Percentiles rank a stretch among this genome's conserved stretches.
phyloP scores from a whole-genome alignment of 306 rosid genomes.

The Chamaecrista fasciculata region DNA sequence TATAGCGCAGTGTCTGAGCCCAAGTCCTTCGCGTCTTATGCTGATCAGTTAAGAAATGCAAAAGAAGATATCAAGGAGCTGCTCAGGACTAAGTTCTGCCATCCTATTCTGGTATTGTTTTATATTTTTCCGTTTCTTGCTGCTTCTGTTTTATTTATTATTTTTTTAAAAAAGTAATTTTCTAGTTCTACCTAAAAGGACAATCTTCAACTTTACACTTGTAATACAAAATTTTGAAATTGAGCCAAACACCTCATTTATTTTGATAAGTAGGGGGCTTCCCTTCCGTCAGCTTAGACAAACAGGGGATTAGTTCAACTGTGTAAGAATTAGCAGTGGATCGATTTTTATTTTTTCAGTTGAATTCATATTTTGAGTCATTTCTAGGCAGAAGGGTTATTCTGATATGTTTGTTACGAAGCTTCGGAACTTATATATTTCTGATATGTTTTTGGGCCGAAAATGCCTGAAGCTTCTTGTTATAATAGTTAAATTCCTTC shows the following conservation, averaged over 20 bases:
- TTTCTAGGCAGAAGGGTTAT: background rate
- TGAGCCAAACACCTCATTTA: too few relatives aligned
- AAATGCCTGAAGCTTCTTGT: background rate
- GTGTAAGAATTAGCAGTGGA: background rate
- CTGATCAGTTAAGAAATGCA: constrained; percentile 80
- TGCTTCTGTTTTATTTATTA: too few relatives aligned
- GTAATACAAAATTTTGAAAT: too few relatives aligned
- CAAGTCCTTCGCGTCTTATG: constrained; percentile 65
- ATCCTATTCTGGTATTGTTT: constrained; percentile 73
- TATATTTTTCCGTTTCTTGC: too few relatives aligned
- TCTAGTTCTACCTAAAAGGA: too few relatives aligned
- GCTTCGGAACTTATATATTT: background rate
- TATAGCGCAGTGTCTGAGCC: constrained; percentile 49
- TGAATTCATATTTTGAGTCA: background rate
- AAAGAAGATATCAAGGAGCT: constrained; percentile 78
- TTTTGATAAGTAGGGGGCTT: too few relatives aligned
- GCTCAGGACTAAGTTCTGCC: constrained; percentile 71
- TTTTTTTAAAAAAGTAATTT: too few relatives aligned
- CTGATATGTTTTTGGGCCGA: too few relatives aligned
- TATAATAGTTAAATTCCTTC: background rate
- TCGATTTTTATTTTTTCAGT: background rate
- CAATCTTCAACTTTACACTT: too few relatives aligned
- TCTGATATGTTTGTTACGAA: background rate
- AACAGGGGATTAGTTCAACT: background rate
- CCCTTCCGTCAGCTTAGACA: too few relatives aligned